Conservation (phyloP, 495 filamentous ascomycete species). For the Haplographium delicatum region DNA sequence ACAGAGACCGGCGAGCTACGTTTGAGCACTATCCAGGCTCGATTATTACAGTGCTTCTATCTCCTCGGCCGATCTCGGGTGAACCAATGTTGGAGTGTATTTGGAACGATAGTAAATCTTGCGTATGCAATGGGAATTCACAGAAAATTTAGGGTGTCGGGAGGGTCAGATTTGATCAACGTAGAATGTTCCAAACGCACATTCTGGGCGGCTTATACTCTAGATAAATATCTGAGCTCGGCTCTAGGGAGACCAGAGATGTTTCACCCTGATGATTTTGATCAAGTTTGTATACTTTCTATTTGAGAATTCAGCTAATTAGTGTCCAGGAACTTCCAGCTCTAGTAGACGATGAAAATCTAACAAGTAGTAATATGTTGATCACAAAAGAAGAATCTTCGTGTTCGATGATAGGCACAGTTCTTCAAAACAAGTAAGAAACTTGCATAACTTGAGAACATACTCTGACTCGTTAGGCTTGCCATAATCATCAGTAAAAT, state of each 20-base stretch:
- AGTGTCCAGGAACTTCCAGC: constrained; percentile 36
- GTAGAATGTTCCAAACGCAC: constrained; percentile 42
- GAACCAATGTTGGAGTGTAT: constrained; percentile 36
- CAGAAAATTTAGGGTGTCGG: constrained; percentile 17
- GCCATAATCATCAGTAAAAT: constrained; percentile 34
- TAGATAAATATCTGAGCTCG: constrained; percentile 54
- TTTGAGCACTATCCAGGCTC: constrained; percentile 34
- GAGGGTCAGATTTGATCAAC: constrained; percentile 20
- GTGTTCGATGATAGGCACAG: neutral
- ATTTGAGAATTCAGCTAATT: neutral
- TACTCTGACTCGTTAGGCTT: constrained; percentile 28
- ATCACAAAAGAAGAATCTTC: constrained; percentile 18
- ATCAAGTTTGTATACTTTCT: constrained; percentile 29
- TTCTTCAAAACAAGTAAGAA: constrained; percentile 8
- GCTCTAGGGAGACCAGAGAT: constrained; percentile 49
- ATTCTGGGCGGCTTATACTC: constrained; percentile 51
- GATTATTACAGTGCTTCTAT: constrained; percentile 35
- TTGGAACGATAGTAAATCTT: constrained; percentile 34
- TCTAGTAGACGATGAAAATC: constrained; percentile 48
- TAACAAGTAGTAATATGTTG: constrained; percentile 42
- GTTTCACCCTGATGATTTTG: constrained; percentile 48
- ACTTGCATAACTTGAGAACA: neutral
- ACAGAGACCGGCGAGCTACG: constrained; percentile 30
- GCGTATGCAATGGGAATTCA: constrained; percentile 30
- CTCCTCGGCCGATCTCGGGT: constrained; percentile 32